phyloP scores from a whole-genome alignment of 495 filamentous ascomycete species.

The Endocarpon pusillum region DNA sequence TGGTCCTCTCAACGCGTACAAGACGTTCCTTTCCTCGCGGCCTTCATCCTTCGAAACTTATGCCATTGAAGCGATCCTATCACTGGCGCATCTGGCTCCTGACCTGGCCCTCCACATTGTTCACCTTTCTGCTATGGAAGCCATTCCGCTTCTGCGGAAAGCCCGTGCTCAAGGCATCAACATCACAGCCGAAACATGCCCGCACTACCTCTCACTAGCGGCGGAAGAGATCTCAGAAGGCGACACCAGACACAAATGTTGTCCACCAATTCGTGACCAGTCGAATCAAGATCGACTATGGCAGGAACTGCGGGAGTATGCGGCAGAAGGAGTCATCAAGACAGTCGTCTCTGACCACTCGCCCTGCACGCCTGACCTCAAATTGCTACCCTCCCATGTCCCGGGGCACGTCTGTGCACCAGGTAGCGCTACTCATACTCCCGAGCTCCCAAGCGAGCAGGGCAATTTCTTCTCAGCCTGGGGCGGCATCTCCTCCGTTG shows the following conservation, averaged over 20 bases:
- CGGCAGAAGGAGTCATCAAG: constrained; percentile 61
- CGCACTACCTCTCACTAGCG: constrained; percentile 89
- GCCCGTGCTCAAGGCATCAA: constrained; percentile 68
- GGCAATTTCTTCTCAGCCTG: constrained; percentile 92
- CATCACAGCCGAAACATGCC: constrained; percentile 94
- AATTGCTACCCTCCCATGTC: constrained; percentile 60
- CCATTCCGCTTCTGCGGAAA: constrained; percentile 71
- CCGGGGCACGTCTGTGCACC: constrained; percentile 8
- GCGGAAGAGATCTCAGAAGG: constrained; percentile 74
- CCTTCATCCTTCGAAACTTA: constrained; percentile 84
- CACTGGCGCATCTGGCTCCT: constrained; percentile 63
- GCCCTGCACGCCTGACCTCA: constrained; percentile 87
- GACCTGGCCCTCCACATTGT: constrained; percentile 84
- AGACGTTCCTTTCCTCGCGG: constrained; percentile 81
- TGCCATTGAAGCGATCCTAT: constrained; percentile 73
- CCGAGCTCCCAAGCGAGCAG: constrained; percentile 12
- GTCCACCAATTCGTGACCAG: constrained; percentile 76
- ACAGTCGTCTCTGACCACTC: constrained; percentile 96
- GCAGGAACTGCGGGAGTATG: constrained; percentile 50
- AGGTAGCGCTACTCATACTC: constrained; percentile 1
- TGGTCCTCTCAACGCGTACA: constrained; percentile 66
- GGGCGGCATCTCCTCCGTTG: constrained; percentile 91
- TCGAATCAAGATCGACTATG: constrained; percentile 79
- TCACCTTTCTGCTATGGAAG: constrained; percentile 80
- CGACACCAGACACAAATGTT: constrained; percentile 95